A percentile compares a stretch with the other conserved stretches of the same genome.
These are phyloP conservation scores for Cryphonectria carpinicola DNA, from an alignment of 2,329 filamentous ascomycete species.

Conservation along the genomic window DNA sequence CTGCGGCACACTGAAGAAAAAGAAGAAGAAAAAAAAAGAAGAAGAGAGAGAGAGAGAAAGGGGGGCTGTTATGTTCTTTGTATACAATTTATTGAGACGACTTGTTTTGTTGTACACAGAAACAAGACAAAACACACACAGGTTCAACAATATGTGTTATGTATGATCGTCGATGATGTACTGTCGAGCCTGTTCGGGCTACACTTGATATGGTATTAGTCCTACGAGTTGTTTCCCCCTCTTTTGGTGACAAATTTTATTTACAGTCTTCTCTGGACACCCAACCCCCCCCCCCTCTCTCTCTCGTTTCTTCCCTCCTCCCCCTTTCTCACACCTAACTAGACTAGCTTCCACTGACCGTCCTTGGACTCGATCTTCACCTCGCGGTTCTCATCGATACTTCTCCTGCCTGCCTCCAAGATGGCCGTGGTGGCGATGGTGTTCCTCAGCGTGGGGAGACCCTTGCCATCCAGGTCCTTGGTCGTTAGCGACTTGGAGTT, in stretches of 20 bases:
- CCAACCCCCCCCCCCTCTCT: not conserved
- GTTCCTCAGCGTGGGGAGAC: conserved; percentile 83
- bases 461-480: conserved; percentile 77
- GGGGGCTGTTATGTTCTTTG: not conserved
- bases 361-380: conserved; percentile 73
- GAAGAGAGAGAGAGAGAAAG: too few species aligned
- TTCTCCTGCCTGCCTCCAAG: conserved; percentile 81
- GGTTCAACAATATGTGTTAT: not conserved
- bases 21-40: too few species aligned
- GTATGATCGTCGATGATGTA: not conserved
- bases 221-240: not conserved
- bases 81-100: not conserved
- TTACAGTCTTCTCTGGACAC: not conserved
- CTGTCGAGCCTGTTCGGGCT: not conserved
- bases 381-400: conserved; percentile 80
- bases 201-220: not conserved
- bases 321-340: conserved; percentile 18
- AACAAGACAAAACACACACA: not conserved
- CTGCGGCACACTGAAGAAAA: too few species aligned
- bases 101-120: not conserved
- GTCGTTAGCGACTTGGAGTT: conserved; percentile 75
- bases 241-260: not conserved
- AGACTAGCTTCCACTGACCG: conserved; percentile 69
- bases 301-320: too few species aligned
- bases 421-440: conserved; percentile 92